Base-by-base conservation (phyloP, 176 grass and related monocot species). In the Lolium multiflorum region DNA sequence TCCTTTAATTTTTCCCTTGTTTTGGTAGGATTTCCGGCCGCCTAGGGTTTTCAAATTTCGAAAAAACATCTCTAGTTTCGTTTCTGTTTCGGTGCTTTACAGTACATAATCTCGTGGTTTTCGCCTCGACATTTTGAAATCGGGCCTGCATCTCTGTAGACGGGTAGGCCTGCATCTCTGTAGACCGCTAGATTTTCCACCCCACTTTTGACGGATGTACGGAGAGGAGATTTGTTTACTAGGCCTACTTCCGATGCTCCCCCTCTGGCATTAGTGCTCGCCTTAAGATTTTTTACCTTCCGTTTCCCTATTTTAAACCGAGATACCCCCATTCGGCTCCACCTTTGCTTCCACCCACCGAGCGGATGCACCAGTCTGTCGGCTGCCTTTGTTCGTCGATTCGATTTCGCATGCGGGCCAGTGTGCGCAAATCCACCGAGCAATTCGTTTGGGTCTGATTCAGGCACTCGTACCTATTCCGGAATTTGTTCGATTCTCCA, bases 401-500 rank as follows among this genome's bases (percentile, higher is more conserved):
- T 78, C 26, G 68, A 80, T 84, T 80, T 83, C 49, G 37, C 24
- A 12, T 15, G 88, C 31, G n/a, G 24, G 9, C 56, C 47, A 13
- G 11, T 78, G 41, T 9, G 1, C 35, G n/a, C 26, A 54, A 31
- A 79, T 15, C 14, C 60, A 66, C 26, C 2, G 37, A 13, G 24
- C 38, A n/a, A n/a, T n/a, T n/a, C 22, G 44, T 15, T 81, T 51
- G 35, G 64, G 22, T 87, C 77, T 56, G 48, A 22, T 77, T n/a
- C 72, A 5, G 48, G 47, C 24, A 24, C 73, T 0, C 24, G 9
- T 76, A 0, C 73, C 48, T 54, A 3, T 52, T 76, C 9, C 9
- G 13, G 72, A 70, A 88, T 82, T 49, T 58, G 38, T 83, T 87
- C 25, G 10, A 4, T 17, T 37, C 65, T 78, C 82, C 74, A 49